Conservation (phyloP, 2,329 filamentous ascomycete species). For the Hawksworthiomyces lignivorus region DNA sequence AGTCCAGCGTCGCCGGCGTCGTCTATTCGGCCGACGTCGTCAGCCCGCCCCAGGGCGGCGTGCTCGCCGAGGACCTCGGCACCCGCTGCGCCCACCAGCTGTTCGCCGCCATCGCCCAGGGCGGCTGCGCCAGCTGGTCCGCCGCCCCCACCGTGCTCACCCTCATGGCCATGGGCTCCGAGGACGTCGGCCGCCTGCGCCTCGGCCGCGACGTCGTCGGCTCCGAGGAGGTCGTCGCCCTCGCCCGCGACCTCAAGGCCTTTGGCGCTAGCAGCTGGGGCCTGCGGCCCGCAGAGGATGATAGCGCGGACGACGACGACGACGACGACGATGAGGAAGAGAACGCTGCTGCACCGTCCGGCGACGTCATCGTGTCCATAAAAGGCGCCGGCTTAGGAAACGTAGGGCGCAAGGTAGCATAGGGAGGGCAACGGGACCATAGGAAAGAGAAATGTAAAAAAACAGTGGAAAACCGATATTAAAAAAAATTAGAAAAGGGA, state of each 20-base stretch:
- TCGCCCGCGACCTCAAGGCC: conserved; percentile 77
- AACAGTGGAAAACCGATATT: no score
- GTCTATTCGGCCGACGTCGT: conserved; percentile 82
- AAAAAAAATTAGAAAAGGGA: no score
- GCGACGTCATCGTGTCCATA: conserved; percentile 75
- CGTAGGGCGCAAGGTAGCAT: conserved; percentile 76
- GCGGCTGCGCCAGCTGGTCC: conserved; percentile 70
- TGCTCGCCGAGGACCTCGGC: conserved; percentile 84
- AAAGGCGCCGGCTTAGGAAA: conserved; percentile 93
- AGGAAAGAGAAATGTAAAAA: no score
- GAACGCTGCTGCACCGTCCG: conserved; percentile 35
- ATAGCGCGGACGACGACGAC: conserved; percentile 54
- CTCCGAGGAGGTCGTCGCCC: conserved; percentile 67
- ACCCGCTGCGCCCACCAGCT: conserved; percentile 83
- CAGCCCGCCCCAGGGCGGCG: conserved; percentile 67
- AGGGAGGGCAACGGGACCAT: conserved; percentile 6
- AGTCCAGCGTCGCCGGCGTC: conserved; percentile 73
- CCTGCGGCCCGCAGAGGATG: conserved; percentile 63
- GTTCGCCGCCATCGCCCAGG: conserved; percentile 71
- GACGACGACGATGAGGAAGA: conserved; percentile 53
- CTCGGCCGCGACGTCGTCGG: conserved; percentile 76
- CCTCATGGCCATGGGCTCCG: conserved; percentile 96
- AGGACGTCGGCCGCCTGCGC: conserved; percentile 83
- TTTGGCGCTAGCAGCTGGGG: conserved; percentile 92
- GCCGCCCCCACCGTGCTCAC: conserved; percentile 70